phyloP scores from a whole-genome alignment of 2,329 filamentous ascomycete genomes.

The Aureobasidium sp. region DNA sequence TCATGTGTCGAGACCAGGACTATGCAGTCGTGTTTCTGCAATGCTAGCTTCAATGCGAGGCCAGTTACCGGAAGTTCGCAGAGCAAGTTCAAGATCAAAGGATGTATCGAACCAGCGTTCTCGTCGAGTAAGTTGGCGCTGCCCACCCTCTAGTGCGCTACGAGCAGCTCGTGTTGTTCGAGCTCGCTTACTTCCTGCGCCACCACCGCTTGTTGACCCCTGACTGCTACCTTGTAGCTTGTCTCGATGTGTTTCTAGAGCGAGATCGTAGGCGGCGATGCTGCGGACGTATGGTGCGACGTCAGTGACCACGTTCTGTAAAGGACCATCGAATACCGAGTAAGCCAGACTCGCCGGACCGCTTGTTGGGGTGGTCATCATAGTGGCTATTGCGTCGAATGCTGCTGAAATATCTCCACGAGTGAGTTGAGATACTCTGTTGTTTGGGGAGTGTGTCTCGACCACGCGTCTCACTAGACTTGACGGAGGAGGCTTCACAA shows the following conservation, averaged over 20 bases:
- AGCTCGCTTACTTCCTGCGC: constrained; percentile 41
- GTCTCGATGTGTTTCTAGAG: constrained; percentile 58
- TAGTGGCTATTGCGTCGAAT: constrained; percentile 44
- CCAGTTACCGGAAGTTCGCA: constrained; percentile 50
- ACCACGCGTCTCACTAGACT: constrained; percentile 14
- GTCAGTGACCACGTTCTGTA: constrained; percentile 60
- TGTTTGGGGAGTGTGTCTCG: constrained; percentile 7
- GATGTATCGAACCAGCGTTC: constrained; percentile 62
- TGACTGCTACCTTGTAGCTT: constrained; percentile 44
- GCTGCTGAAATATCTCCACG: constrained; percentile 36
- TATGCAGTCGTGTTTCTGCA: not conserved
- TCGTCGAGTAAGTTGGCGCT: constrained; percentile 55
- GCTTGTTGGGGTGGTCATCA: constrained; percentile 21
- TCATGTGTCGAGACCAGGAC: not conserved
- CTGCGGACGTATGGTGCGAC: constrained; percentile 82
- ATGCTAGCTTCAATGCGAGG: constrained; percentile 13
- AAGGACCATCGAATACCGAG: constrained; percentile 68
- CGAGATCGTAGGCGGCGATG: constrained; percentile 69
- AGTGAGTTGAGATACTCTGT: constrained; percentile 23
- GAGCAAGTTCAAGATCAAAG: constrained; percentile 52
- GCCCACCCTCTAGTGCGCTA: constrained; percentile 65
- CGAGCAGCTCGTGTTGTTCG: constrained; percentile 66
- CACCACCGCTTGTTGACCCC: constrained; percentile 15
- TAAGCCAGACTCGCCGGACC: constrained; percentile 44
- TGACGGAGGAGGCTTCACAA: constrained; percentile 16